Percentiles rank a stretch among this genome's conserved stretches.
Evolutionary conservation across 2,329 filamentous ascomycete species (phyloP).

Genomic region (Pseudogymnoascus sp.): DNA sequence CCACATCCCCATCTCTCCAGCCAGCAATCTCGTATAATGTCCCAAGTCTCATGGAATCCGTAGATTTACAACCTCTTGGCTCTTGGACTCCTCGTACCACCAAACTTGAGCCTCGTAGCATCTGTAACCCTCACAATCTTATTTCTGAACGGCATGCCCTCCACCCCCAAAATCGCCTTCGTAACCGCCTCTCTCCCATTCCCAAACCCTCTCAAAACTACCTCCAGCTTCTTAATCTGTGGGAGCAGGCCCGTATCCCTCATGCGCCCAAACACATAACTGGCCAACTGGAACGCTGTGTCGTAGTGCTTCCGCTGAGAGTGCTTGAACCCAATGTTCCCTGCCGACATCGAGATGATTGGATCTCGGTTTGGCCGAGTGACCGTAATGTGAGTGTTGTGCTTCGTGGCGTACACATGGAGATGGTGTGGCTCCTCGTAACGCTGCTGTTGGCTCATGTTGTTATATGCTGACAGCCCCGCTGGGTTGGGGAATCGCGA

Average conservation of each 20-base stretch:
- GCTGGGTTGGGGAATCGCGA: constrained; percentile 2
- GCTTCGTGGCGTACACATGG: constrained; percentile 78
- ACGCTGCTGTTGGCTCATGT: constrained; percentile 25
- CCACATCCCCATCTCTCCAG: background rate
- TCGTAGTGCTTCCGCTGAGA: constrained; percentile 75
- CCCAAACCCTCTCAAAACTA: constrained; percentile 80
- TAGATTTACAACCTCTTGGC: constrained; percentile 67
- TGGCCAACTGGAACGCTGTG: constrained; percentile 80
- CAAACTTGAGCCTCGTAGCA: constrained; percentile 87
- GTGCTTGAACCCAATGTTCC: constrained; percentile 90
- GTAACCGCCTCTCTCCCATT: constrained; percentile 78
- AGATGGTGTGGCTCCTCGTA: constrained; percentile 67
- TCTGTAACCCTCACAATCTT: constrained; percentile 78
- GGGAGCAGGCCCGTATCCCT: constrained; percentile 71
- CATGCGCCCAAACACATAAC: constrained; percentile 76
- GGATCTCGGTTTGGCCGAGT: constrained; percentile 73
- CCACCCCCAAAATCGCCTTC: constrained; percentile 80
- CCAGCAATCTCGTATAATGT: background rate
- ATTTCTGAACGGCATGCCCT: constrained; percentile 67
- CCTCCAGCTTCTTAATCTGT: constrained; percentile 69
- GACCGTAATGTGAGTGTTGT: constrained; percentile 92
- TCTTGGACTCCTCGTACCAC: constrained; percentile 78
- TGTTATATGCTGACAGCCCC: constrained; percentile 14
- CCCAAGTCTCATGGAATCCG: constrained; percentile 12
- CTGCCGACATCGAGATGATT: constrained; percentile 71